Evolutionary conservation across 257 asterid species (phyloP), one percentile per base, ranked within the genome.

Genomic region (Datura wrightii): DNA sequence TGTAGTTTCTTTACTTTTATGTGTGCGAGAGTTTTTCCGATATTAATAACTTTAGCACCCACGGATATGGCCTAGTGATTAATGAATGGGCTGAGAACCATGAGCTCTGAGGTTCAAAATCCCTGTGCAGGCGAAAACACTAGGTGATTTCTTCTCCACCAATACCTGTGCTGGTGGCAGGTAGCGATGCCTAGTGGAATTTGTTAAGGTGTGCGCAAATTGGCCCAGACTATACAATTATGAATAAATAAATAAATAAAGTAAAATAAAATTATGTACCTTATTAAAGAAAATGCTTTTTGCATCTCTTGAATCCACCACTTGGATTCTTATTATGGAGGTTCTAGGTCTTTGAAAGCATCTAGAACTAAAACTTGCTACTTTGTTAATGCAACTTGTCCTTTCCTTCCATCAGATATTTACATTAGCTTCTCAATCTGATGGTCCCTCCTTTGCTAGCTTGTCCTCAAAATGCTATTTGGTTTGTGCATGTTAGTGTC

Each of bases 401-500:
- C 42, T 31, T 63, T 63, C 71, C 71, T 24, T 63, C 71, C 71
- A 63, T 1, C 1, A 18, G 13, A 31, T 63, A 63, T 31, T 24
- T 31, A 31, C 18, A 10, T 63, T 37, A 63, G 37, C 70, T 63
- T 63, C 70, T 63, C 70, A 63, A 63, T 63, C 4, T 8, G 42
- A 31, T 63, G 70, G 9, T 63, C 42, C 71, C 42, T 63, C n/a
- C 71, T 37, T 63, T 63, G 18, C 42, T 63, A 63, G 79, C 50
- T 41, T 69, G 79, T 41, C 53, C 53, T 46, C 41, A 24, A 53
- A 69, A 41, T 39, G 53, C 79, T 69, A 41, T 69, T 41, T 69
- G 74, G 34, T 69, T 41, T 41, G 79, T 41, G 50, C 53, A 69
- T 69, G 79, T 41, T 69, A 39, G 31, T 69, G 36, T 41, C 79